Conservation (phyloP, 106 monocot genomes). For the Dioscorea dumetorum region DNA sequence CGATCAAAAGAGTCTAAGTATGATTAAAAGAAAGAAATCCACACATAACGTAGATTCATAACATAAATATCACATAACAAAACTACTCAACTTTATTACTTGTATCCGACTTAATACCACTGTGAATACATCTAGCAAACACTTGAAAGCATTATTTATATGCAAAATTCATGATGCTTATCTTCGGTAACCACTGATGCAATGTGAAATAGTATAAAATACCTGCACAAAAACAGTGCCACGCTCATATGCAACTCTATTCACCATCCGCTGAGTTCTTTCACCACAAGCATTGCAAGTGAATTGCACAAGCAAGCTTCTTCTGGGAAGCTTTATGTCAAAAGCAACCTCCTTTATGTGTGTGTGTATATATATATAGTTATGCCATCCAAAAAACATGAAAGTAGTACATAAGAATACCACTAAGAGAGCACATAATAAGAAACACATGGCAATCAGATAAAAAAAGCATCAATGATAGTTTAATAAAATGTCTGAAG, state of each 20-base stretch:
- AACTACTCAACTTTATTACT: background rate
- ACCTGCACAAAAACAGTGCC: constrained; percentile 55
- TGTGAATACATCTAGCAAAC: background rate
- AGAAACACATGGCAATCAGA: no score
- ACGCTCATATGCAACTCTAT: constrained; percentile 34
- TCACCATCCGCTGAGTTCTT: constrained; percentile 34
- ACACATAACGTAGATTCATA: background rate
- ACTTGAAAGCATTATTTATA: background rate
- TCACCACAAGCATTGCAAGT: constrained; percentile 47
- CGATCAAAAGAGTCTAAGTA: no score
- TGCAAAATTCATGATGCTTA: background rate
- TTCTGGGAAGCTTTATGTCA: constrained; percentile 39
- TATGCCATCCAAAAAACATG: no score
- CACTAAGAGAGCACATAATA: no score
- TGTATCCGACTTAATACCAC: background rate
- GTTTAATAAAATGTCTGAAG: no score
- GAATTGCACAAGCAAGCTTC: constrained; percentile 41
- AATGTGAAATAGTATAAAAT: background rate
- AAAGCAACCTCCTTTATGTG: constrained; percentile 17
- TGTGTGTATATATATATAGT: background rate
- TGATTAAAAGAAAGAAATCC: background rate
- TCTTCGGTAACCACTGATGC: background rate
- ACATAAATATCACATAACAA: background rate
- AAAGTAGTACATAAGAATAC: no score
- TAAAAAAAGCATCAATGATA: no score